Percentiles rank a stretch among this genome's conserved stretches.
phyloP scores from a whole-genome alignment of 2,329 filamentous ascomycete species.

The Calonectria ilicicola region DNA sequence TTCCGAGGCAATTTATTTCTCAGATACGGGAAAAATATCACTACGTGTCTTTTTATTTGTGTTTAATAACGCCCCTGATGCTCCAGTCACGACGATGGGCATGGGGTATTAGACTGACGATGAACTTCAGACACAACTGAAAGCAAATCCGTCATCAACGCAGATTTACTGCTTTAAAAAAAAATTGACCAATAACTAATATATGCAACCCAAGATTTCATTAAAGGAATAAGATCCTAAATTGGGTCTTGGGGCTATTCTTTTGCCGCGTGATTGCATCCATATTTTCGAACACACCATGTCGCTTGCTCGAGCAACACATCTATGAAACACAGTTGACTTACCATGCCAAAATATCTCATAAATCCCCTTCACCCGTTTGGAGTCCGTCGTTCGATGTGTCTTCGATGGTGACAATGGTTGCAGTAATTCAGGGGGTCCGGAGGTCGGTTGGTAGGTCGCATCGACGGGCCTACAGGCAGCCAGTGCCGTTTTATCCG shows the following conservation, averaged over 20 bases:
- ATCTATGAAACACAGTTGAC: conserved; percentile 5
- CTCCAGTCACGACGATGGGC: not conserved
- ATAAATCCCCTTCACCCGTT: not conserved
- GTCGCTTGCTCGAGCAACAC: not conserved
- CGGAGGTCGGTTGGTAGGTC: conserved; percentile 3
- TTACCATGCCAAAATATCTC: not conserved
- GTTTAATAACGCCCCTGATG: not conserved
- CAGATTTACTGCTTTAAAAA: not conserved
- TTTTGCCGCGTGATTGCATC: not conserved
- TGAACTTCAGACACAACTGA: not conserved
- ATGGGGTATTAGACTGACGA: not conserved
- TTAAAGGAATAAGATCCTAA: not conserved
- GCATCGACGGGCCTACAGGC: not conserved
- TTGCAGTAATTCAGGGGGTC: not conserved
- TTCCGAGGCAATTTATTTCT: no score
- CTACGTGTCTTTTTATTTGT: no score
- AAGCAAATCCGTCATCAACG: not conserved
- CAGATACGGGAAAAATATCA: no score
- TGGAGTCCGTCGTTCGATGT: not conserved
- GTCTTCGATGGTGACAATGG: not conserved
- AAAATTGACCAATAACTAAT: not conserved
- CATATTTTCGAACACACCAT: not conserved
- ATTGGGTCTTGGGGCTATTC: not conserved
- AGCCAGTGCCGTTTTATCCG: conserved; percentile 17
- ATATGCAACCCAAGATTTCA: not conserved